Base-by-base conservation (phyloP, 225 moss, liverwort and hornwort species). In the Climacium dendroides region DNA sequence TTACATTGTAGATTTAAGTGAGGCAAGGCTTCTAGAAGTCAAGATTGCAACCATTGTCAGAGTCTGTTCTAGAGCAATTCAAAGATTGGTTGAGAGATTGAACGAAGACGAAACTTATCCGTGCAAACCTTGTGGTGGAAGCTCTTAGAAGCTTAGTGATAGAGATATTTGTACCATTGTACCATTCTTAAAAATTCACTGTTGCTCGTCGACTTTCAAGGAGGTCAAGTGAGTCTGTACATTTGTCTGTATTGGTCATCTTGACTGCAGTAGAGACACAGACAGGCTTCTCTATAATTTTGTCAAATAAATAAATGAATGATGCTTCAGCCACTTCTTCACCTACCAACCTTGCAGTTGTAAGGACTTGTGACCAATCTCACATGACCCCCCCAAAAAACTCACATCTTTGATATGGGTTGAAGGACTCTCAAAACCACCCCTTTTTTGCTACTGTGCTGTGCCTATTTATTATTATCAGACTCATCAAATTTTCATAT, bases 201-300 rank as follows among this genome's bases (percentile, higher is more conserved):
- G 1, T 37, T 11, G 2, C 20, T 20, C 2, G 2, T n/a, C 1
- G 2, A 45, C 19, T 66, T 66, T 66, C 2, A 20, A n/a, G n/a
- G n/a, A n/a, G n/a, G n/a, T n/a, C 19, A 11, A 66, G 57, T 57
- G 23, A 57, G 1, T 57, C 22, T 70, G 39, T 53, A 19, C 39
- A 29, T 37, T 61, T 85, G 79, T 45, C 58, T 84, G 74, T 47
- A 61, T 52, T 52, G 62, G 24, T 48, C 52, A 52, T n/a, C 18
- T 81, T 26, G 18, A 81, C 35, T 16, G 48, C 1, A n/a, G n/a
- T n/a, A n/a, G n/a, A n/a, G n/a, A n/a, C 13, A 5, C 20, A 63
- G 23, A 47, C 14, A 11, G 25, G n/a, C 12, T 65, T 81, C 65
- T 64, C 64, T 52, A 18, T 65, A n/a, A n/a, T 45, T n/a, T 34